Evolutionary conservation across 1,139 yeast genomes (phyloP).

Genomic region (Pichia sp.): DNA sequence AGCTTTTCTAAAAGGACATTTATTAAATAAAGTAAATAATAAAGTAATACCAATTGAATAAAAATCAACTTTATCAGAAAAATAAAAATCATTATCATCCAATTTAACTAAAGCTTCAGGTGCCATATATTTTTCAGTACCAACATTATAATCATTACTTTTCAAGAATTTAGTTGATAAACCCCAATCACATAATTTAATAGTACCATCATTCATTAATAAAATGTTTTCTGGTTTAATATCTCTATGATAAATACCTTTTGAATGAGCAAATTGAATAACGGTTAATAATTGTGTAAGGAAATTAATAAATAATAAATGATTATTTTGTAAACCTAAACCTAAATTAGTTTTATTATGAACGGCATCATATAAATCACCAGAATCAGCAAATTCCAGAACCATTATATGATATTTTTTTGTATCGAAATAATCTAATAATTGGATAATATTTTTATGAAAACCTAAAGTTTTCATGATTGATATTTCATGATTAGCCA

Average conservation of each 20-base stretch:
- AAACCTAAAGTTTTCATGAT: conserved; percentile 36
- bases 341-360: conserved; percentile 27
- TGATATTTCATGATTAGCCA: conserved; percentile 44
- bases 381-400: conserved; percentile 45
- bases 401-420: conserved; percentile 39
- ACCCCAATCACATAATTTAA: conserved; percentile 56
- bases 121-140: conserved; percentile 55
- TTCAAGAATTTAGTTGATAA: conserved; percentile 38
- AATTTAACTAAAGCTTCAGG: conserved; percentile 51
- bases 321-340: conserved; percentile 26
- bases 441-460: conserved; percentile 40
- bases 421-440: conserved; percentile 41
- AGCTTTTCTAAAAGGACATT: conserved; percentile 33
- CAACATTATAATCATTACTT: conserved; percentile 44
- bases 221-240: conserved; percentile 51
- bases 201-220: conserved; percentile 37
- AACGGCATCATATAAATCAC: conserved; percentile 46
- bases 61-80: conserved; percentile 60
- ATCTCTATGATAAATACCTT: conserved; percentile 47
- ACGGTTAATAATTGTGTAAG: conserved; percentile 39
- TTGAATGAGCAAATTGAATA: conserved; percentile 37
- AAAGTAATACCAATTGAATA: conserved; percentile 81
- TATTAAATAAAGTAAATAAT: conserved; percentile 45
- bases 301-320: conserved; percentile 27
- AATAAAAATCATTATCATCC: conserved; percentile 38